Evolutionary conservation across 2,329 filamentous ascomycete genomes (phyloP).

Genomic region (Blastomyces percursus): DNA sequence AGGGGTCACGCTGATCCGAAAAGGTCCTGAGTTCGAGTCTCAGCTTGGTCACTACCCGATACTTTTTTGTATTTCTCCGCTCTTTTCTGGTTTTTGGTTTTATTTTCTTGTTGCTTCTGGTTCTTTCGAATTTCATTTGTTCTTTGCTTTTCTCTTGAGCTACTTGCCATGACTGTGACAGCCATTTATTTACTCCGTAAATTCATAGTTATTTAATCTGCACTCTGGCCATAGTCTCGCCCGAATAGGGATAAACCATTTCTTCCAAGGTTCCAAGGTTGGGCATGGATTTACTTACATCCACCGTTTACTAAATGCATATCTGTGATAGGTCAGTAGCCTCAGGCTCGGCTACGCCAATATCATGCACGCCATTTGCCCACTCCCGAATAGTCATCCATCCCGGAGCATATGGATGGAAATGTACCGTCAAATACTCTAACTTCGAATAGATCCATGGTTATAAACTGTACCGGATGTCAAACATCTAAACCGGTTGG

Average conservation of each 20-base stretch:
- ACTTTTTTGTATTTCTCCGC: background rate
- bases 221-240: too few species aligned
- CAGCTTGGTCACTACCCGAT: slow-evolving; percentile 6
- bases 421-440: background rate
- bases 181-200: background rate
- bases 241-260: too few species aligned
- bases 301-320: background rate
- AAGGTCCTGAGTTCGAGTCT: slow-evolving; percentile 13
- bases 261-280: too few species aligned
- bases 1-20: slow-evolving; percentile 7
- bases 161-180: too few species aligned
- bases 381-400: too few species aligned
- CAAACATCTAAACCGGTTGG: background rate
- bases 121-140: too few species aligned
- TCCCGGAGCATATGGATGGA: background rate
- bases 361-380: background rate
- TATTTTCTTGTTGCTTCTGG: too few species aligned
- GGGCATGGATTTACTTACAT: background rate
- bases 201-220: too few species aligned
- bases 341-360: background rate
- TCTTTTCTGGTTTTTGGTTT: background rate
- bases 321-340: background rate
- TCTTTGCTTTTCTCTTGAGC: too few species aligned
- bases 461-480: background rate
- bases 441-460: background rate